Conservation (phyloP, 2,329 filamentous ascomycete genomes). For the Trichoderma pleuroti region DNA sequence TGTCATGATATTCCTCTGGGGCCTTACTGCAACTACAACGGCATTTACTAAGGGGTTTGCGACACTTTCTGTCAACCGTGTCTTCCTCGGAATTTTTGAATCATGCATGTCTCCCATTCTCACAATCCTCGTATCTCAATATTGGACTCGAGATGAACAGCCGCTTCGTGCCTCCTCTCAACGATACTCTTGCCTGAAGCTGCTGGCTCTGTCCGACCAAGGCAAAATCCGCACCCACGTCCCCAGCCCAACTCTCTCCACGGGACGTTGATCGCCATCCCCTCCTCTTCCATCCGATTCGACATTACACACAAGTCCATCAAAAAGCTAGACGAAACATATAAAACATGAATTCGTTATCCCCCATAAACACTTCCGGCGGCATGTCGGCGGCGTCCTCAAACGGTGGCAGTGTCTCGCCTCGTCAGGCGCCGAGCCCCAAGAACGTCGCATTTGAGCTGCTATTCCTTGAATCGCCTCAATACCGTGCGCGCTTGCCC, state of each 20-base stretch:
- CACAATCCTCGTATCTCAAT: background rate
- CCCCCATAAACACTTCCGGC: conserved; percentile 39
- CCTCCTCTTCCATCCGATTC: conserved; percentile 14
- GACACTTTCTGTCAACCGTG: background rate
- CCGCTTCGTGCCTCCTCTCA: conserved; percentile 20
- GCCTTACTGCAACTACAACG: background rate
- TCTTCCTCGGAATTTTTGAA: background rate
- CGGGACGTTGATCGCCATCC: conserved; percentile 25
- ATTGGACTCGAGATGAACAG: background rate
- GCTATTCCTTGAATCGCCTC: conserved; percentile 63
- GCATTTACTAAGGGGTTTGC: background rate
- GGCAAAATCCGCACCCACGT: conserved; percentile 35
- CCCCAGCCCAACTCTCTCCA: conserved; percentile 24
- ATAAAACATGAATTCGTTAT: conserved; percentile 47
- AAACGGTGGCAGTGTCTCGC: conserved; percentile 44
- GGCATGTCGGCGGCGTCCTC: conserved; percentile 36
- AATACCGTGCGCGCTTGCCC: conserved; percentile 71
- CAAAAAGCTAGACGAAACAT: conserved; percentile 27
- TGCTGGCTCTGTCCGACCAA: conserved; percentile 26
- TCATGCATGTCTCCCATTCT: background rate
- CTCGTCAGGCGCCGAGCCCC: conserved; percentile 47
- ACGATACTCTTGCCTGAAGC: conserved; percentile 26
- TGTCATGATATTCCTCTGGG: background rate
- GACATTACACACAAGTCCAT: conserved; percentile 12
- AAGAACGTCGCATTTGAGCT: conserved; percentile 81